Percentiles rank a stretch among this genome's conserved stretches.
These are phyloP conservation scores for Linum usitatissimum DNA, from an alignment of 345 rosid species.

Conservation along the genomic window DNA sequence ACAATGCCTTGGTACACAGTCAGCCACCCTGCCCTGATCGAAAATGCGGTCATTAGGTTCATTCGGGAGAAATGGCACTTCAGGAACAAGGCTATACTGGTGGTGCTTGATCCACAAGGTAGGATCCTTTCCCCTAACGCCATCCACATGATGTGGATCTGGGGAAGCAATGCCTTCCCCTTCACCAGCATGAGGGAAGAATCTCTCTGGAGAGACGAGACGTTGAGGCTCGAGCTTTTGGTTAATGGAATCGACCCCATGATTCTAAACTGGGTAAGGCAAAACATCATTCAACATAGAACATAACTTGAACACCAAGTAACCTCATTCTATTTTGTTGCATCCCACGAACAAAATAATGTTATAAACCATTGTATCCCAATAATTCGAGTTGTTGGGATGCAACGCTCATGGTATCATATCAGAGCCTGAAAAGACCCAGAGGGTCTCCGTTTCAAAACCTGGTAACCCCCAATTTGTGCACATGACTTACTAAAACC, in stretches of 20 bases:
- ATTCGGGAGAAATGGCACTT: slow-evolving; percentile 58
- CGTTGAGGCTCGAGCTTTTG: slow-evolving; percentile 50
- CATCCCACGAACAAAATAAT: too few relatives aligned
- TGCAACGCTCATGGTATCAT: too few relatives aligned
- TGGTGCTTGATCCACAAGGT: slow-evolving; percentile 79
- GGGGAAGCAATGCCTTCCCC: slow-evolving; percentile 65
- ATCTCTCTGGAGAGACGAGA: slow-evolving; percentile 52
- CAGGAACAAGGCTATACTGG: slow-evolving; percentile 49
- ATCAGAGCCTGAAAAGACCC: too few relatives aligned
- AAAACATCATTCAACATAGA: not conserved
- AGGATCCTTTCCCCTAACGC: slow-evolving; percentile 58
- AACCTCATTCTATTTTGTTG: not conserved
- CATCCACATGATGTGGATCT: slow-evolving; percentile 76
- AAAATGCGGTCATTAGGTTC: slow-evolving; percentile 38
- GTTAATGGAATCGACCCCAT: slow-evolving; percentile 38
- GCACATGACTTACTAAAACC: too few relatives aligned
- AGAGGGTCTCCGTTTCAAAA: not conserved
- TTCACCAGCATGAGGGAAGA: slow-evolving; percentile 50
- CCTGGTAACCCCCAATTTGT: not conserved
- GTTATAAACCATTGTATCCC: too few relatives aligned
- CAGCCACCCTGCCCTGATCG: slow-evolving; percentile 44
- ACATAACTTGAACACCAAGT: not conserved
- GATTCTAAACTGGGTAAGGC: slow-evolving; percentile 36
- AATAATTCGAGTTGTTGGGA: too few relatives aligned
- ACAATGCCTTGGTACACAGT: slow-evolving; percentile 73